Conservation (phyloP, 2,329 filamentous ascomycete species). For the Diaporthe aspalathi region DNA sequence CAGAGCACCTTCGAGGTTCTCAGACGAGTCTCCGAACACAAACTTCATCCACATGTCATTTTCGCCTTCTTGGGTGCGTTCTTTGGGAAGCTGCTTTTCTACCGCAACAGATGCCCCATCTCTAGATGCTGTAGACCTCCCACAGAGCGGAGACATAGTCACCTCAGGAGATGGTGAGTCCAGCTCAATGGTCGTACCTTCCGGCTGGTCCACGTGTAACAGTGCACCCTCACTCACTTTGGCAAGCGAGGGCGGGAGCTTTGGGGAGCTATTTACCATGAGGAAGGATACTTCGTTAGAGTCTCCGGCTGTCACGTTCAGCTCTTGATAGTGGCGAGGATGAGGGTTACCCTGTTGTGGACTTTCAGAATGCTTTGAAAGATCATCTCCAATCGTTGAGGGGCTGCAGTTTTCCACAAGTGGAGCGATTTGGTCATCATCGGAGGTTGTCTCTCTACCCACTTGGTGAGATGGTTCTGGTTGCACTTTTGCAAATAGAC, state of each 20-base stretch:
- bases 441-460: neutral
- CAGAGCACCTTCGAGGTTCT: constrained; percentile 38
- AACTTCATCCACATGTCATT: constrained; percentile 45
- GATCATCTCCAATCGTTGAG: neutral
- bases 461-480: neutral
- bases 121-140: neutral
- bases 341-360: neutral
- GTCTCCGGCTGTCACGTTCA: neutral
- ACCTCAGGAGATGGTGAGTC: no score
- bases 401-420: neutral
- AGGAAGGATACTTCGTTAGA: constrained; percentile 26
- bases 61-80: constrained; percentile 32
- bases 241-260: neutral
- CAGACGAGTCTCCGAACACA: constrained; percentile 41
- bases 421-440: neutral
- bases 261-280: constrained; percentile 4
- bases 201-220: neutral
- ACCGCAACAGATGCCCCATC: constrained; percentile 33
- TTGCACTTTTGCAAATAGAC: neutral
- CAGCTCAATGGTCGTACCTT: neutral
- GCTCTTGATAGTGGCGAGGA: neutral
- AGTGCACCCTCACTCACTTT: neutral
- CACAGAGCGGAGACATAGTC: neutral
- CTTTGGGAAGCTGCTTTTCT: neutral
- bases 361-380: neutral